Percentiles rank a stretch among this genome's conserved stretches.
phyloP scores from a whole-genome alignment of 805 yeast species.

The Kregervanrija fluxuum region DNA sequence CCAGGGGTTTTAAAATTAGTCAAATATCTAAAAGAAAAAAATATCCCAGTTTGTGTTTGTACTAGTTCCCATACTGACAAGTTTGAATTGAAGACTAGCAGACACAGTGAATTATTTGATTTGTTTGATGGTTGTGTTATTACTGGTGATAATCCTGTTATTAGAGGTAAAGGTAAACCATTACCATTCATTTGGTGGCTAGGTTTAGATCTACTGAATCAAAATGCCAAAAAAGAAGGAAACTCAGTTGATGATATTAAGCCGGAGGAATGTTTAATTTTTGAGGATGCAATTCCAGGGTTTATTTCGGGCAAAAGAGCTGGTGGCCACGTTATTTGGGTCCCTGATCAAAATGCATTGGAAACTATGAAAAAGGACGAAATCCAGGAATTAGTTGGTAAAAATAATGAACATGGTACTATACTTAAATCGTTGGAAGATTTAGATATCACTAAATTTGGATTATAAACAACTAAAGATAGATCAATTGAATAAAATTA shows the following conservation, averaged over 20 bases:
- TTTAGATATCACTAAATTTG: slow-evolving; percentile 43
- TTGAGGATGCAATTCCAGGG: slow-evolving; percentile 94
- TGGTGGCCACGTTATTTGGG: slow-evolving; percentile 84
- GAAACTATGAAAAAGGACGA: slow-evolving; percentile 45
- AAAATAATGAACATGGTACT: slow-evolving; percentile 41
- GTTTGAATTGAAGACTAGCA: slow-evolving; percentile 61
- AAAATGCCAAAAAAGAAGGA: slow-evolving; percentile 32
- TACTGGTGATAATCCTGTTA: slow-evolving; percentile 80
- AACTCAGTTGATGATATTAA: slow-evolving; percentile 36
- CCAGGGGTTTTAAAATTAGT: slow-evolving; percentile 81
- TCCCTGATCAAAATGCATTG: slow-evolving; percentile 73
- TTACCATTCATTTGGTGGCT: slow-evolving; percentile 83
- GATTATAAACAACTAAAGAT: slow-evolving; percentile 22
- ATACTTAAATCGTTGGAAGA: slow-evolving; percentile 42
- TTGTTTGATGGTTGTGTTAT: slow-evolving; percentile 58
- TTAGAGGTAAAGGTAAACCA: slow-evolving; percentile 86
- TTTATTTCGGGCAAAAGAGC: slow-evolving; percentile 76
- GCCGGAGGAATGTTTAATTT: slow-evolving; percentile 75
- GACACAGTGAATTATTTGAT: slow-evolving; percentile 49
- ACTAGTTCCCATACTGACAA: slow-evolving; percentile 67
- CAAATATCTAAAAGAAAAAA: slow-evolving; percentile 37
- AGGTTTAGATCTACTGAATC: slow-evolving; percentile 65
- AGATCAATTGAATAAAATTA: too few relatives aligned
- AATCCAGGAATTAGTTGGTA: slow-evolving; percentile 37
- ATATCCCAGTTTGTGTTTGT: slow-evolving; percentile 80